Evolutionary conservation across 108 stramenopile genomes (phyloP), one percentile per base, ranked within the genome.

Genomic region (Stephanodiscus triporus): DNA sequence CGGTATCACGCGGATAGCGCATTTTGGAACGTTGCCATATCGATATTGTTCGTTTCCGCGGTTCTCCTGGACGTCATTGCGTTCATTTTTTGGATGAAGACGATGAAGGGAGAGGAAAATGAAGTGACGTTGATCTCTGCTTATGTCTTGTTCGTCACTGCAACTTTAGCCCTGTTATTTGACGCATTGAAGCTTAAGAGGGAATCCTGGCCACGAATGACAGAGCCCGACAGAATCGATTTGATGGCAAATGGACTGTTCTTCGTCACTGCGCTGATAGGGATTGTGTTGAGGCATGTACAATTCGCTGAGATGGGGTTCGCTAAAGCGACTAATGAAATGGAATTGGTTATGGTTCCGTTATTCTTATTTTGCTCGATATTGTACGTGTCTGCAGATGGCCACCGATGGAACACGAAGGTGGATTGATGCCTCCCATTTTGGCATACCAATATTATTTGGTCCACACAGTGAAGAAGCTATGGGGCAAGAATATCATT

Each of bases 51-150:
- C 58, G 47, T 70, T 24, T 40, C 40, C 20, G 61, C 38, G 63
- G 63, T 19, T 13, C 8, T 63, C 17, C 8, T 62, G 58, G 70
- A 70, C 34, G 29, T 70, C 34, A 22, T 70, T 11, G 60, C 70
- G 34, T 70, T 70, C 29, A 22, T 62, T 32, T 64, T 22, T 43
- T 70, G 70, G 70, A 26, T 67, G 42, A 30, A 24, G 22, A 27
- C 13, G 17, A 32, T 32, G 23, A 24, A 27, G 42, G 40, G 29
- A 32, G 47, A 26, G 10, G 66, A 67, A 14, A 10, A 30, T 10
- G n/a, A 16, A 24, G 9, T 67, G 26, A 13, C 26, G 8, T n/a
- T 67, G n/a, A 24, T 22, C 5, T 26, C 23, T 6, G 23, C 43
- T n/a, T 67, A 67, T 51, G 11, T 51, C 13, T 43, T 67, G 42